Base-by-base conservation (phyloP, 345 rosid genomes). In the Clausena lansium region DNA sequence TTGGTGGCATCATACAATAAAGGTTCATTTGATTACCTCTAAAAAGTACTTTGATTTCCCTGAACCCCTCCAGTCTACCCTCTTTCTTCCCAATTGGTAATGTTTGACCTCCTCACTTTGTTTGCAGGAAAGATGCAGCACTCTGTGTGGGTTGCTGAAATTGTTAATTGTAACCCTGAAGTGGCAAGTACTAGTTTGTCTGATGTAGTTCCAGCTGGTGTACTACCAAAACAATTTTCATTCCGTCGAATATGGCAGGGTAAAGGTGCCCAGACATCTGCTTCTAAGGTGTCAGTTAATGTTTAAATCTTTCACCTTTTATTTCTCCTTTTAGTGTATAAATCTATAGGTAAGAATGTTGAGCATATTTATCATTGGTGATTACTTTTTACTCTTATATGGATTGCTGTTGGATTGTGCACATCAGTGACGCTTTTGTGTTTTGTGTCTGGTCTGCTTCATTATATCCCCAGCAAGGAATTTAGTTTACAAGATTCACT, bases 231-330 rank as follows among this genome's bases (percentile, higher is more conserved):
- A 76, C 85, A 82, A 70, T 86, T 91, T 79, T 91, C 89, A 76
- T 89, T 96, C 70, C 97, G 89, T 55, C 87, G 91, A 87, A 92
- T 96, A 80, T 96, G 98, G 99, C 97, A 96, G 83, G 94, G 93
- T 73, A 94, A 94, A 85, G 95, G 93, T 74, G 92, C 93, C 73
- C 91, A 88, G 62, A 85, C 85, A 59, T 93, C 98, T 85, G 98
- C 97, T 81, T 87, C 86, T 77, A 86, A 91, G 98, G 98, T 95
- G 81, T 74, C 75, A 71, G 55, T 61, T 81, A 33, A 33, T 28
- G 61, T 75, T 67, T 57, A 39, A 27, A 73, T 77, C 57, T 82
- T 71, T 78, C 59, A 54, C 74, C 24, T 74, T 41, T 30, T 55
- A 69, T 66, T 60, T 73, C 20, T 14, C 57, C 41, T 64, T 64